Conservation (phyloP, 2,329 filamentous ascomycete species). For the Dryadomyces sulphureus region DNA sequence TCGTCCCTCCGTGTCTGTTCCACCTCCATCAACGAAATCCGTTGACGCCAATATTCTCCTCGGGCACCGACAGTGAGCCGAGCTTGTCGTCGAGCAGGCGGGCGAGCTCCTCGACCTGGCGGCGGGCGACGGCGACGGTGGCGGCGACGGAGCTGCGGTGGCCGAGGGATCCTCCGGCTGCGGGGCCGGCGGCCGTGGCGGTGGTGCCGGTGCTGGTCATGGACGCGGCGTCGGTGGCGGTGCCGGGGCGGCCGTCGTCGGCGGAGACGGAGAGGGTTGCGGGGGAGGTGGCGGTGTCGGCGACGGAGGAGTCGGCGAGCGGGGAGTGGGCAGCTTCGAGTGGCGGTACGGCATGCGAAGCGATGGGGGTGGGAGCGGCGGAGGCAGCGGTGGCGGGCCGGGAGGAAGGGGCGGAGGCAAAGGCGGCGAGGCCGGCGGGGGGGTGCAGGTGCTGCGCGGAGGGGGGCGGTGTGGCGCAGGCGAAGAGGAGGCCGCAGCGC, state of each 20-base stretch:
- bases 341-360: too few species aligned
- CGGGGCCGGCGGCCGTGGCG: slow-evolving; percentile 22
- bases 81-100: slow-evolving; percentile 47
- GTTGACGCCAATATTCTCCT: slow-evolving; percentile 29
- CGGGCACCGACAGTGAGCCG: slow-evolving; percentile 34
- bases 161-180: slow-evolving; percentile 7
- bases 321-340: too few species aligned
- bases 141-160: slow-evolving; percentile 24
- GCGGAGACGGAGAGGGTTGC: background rate
- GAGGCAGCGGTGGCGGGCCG: background rate
- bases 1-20: too few species aligned
- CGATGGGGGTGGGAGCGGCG: background rate
- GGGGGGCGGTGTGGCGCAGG: slow-evolving; percentile 38
- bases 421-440: background rate
- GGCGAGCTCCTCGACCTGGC: slow-evolving; percentile 43
- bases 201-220: slow-evolving; percentile 15
- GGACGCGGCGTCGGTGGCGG: slow-evolving; percentile 6
- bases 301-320: too few species aligned
- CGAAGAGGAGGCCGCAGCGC: slow-evolving; percentile 44
- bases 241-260: background rate
- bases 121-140: slow-evolving; percentile 35
- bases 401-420: background rate
- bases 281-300: too few species aligned
- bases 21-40: slow-evolving; percentile 8
- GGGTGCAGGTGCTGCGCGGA: slow-evolving; percentile 3